phyloP scores from a whole-genome alignment of 768 basidiomycete species.

The Suillus americanus region DNA sequence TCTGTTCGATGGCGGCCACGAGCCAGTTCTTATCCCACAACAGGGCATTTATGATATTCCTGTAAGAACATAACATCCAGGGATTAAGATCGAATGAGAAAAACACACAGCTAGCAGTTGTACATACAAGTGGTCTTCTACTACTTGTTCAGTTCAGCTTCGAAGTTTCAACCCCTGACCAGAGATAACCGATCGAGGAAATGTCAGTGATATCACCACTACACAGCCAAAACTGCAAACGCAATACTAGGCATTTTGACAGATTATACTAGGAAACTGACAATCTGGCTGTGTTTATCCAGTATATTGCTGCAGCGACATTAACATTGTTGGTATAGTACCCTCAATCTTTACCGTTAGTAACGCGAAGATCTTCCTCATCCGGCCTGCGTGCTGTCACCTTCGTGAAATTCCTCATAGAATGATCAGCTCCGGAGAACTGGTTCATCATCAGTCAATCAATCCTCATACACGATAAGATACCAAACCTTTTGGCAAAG shows the following conservation, averaged over 20 bases:
- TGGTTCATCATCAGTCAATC: slow-evolving; percentile 24
- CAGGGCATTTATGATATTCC: not conserved
- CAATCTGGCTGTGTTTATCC: not conserved
- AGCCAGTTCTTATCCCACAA: not conserved
- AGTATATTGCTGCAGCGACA: slow-evolving; percentile 2
- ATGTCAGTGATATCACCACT: not conserved
- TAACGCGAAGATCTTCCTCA: slow-evolving; percentile 35
- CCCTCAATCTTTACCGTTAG: not conserved
- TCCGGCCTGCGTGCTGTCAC: slow-evolving; percentile 57
- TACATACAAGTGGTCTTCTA: not conserved
- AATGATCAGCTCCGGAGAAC: slow-evolving; percentile 68
- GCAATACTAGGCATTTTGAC: not conserved
- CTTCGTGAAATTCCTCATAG: slow-evolving; percentile 71
- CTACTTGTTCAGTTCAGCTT: not conserved
- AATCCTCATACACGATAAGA: not conserved
- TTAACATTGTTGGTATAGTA: not conserved
- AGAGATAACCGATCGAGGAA: not conserved
- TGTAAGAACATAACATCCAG: not conserved
- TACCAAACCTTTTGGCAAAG: slow-evolving; percentile 68
- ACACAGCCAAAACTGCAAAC: not conserved
- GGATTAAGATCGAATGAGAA: not conserved
- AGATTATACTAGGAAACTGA: not conserved
- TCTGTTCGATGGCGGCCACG: not conserved
- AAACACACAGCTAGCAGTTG: not conserved
- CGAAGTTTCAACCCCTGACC: not conserved